Base-by-base conservation (phyloP, 129 eudicot species). In the Helianthus tuberosus region DNA sequence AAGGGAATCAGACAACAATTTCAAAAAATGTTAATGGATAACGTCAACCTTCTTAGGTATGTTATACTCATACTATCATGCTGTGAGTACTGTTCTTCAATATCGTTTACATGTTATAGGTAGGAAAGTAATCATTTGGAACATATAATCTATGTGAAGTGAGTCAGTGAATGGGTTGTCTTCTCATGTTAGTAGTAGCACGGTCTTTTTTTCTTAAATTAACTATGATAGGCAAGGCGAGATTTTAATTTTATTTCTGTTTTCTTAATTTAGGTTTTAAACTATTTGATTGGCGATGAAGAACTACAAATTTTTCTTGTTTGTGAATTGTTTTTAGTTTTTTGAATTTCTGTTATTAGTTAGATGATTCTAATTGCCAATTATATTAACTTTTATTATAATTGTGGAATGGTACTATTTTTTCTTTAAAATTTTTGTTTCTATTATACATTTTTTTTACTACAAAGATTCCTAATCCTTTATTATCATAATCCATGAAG, bases 1-100 rank as follows among this genome's bases (percentile, higher is more conserved):
- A 94, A 90, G 77, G 98, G 97, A 70, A 74, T 94, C 25, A 86
- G 82, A 73, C 96, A 94, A 71, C 98, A 94, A 67, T 81, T 86
- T 55, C 97, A 90, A 76, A 85, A 82, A 66, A 81, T 71, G 75
- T 71, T 93, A 81, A 81, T 82, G 46, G 82, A 82, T 43, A 43
- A 43, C 11, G 47, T 43, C 72, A 83, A 67, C 66, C 48, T 70
- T 41, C 60, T 80, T 49, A 86, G 92, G 98, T 93, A 84, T 61
- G 32, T 61, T 49, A 57, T 32, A 32, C 73, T 38, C 54, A 77
- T 32, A 38, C 23, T 6, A 43, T 6, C 10, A 43, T 43, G 10
- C 47, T 9, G 8, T 43, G 47, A 43, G 47, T 43, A 43, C 10
- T 43, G 11, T 43, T 43, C 47, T 43, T 32, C 66, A 61, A 29